Conservation (phyloP, 371 early-diverging fungal genomes). For the Rhizopus sp. region DNA sequence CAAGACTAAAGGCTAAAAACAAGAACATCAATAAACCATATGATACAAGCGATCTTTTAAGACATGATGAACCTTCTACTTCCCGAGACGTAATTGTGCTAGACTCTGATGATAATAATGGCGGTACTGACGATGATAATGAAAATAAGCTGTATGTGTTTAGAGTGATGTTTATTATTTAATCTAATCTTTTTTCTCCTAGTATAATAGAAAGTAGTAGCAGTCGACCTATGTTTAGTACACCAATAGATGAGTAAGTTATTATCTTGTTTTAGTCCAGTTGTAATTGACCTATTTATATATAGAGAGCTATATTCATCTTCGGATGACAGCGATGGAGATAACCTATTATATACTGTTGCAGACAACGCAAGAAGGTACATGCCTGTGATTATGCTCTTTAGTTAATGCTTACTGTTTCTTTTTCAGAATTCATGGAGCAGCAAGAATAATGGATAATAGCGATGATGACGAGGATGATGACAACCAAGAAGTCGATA, state of each 20-base stretch:
- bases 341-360: background rate
- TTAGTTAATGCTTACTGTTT: too few relatives aligned
- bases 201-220: background rate
- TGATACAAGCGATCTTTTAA: background rate
- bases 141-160: background rate
- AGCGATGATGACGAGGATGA: too few relatives aligned
- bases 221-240: background rate
- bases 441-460: too few relatives aligned
- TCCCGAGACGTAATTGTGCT: background rate
- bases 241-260: background rate
- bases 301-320: background rate
- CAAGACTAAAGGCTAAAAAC: background rate
- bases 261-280: background rate
- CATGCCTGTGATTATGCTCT: too few relatives aligned
- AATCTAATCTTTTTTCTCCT: background rate
- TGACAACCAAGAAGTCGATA: too few relatives aligned
- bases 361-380: background rate
- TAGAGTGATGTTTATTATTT: background rate
- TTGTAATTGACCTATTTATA: background rate
- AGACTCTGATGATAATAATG: conserved; percentile 3
- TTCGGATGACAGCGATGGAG: background rate
- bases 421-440: too few relatives aligned
- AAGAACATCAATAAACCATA: background rate
- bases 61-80: background rate
- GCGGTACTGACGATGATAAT: background rate